A percentile compares a stretch with the other conserved stretches of the same genome.
Evolutionary conservation across 352 stramenopile species (phyloP).

Genomic region (Pythium vanterpoolii): DNA sequence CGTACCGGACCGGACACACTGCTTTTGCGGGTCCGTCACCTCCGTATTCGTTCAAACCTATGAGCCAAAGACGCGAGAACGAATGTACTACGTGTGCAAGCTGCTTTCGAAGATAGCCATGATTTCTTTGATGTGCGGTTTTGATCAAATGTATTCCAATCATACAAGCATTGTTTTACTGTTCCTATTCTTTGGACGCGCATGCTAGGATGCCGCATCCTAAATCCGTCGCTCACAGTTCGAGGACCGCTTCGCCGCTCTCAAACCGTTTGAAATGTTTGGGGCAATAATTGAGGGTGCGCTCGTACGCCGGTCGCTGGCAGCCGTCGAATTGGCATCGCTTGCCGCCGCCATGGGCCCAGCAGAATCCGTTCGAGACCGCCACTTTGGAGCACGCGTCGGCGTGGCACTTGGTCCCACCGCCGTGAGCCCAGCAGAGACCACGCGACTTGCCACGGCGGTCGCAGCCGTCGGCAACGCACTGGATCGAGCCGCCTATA

Average conservation of each 20-base stretch:
- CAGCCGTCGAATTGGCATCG: constrained; percentile 32
- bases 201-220: too few species aligned
- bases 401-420: constrained; percentile 2
- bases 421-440: constrained; percentile 6
- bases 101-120: too few species aligned
- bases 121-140: too few species aligned
- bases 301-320: constrained; percentile 28
- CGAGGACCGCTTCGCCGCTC: constrained; percentile 7
- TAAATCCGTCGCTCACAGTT: too few species aligned
- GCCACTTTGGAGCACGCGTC: constrained; percentile 25
- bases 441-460: constrained; percentile 8
- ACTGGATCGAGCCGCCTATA: constrained; percentile 36
- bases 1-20: too few species aligned
- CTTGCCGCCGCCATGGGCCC: constrained; percentile 34
- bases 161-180: too few species aligned
- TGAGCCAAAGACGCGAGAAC: too few species aligned
- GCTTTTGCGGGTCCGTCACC: too few species aligned
- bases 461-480: constrained; percentile 29
- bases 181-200: too few species aligned
- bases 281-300: constrained; percentile 18
- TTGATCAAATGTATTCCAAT: too few species aligned
- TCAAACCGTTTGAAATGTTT: constrained; percentile 7
- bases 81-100: too few species aligned
- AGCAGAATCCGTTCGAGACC: constrained; percentile 33
- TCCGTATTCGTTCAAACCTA: too few species aligned